Conservation (phyloP, 2,329 filamentous ascomycete genomes). For the Zymoseptoria tritici region DNA sequence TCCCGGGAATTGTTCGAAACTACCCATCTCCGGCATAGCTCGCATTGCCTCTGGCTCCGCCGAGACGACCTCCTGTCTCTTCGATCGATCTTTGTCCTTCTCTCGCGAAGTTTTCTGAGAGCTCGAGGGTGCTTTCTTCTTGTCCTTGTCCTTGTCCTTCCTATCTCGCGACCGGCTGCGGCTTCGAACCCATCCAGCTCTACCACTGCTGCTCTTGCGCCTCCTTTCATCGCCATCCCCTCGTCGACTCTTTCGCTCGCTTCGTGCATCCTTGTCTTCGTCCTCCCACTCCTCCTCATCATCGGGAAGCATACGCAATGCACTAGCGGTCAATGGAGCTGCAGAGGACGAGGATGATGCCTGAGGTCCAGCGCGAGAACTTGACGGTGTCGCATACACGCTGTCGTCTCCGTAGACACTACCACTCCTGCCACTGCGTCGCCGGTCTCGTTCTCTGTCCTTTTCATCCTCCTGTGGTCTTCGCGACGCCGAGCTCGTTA, state of each 20-base stretch:
- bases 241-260: constrained; percentile 25
- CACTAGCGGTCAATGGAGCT: constrained; percentile 27
- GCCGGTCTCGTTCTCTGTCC: constrained; percentile 14
- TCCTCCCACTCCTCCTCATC: constrained; percentile 29
- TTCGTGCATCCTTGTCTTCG: constrained; percentile 23
- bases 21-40: constrained; percentile 24
- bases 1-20: constrained; percentile 28
- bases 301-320: constrained; percentile 25
- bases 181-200: constrained; percentile 21
- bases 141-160: constrained; percentile 3
- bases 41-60: constrained; percentile 7
- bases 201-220: constrained; percentile 17
- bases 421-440: constrained; percentile 22
- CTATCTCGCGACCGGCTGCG: constrained; percentile 16
- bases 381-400: background rate
- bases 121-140: background rate
- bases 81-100: constrained; percentile 13
- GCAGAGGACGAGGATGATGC: constrained; percentile 15
- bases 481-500: constrained; percentile 19
- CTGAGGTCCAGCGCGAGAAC: background rate
- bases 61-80: constrained; percentile 9
- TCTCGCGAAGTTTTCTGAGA: constrained; percentile 9
- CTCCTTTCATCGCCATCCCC: constrained; percentile 21
- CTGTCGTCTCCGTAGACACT: constrained; percentile 16
- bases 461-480: constrained; percentile 15